phyloP scores from a whole-genome alignment of 2,329 filamentous ascomycete species.

The Aspergillus pseudotamarii region DNA sequence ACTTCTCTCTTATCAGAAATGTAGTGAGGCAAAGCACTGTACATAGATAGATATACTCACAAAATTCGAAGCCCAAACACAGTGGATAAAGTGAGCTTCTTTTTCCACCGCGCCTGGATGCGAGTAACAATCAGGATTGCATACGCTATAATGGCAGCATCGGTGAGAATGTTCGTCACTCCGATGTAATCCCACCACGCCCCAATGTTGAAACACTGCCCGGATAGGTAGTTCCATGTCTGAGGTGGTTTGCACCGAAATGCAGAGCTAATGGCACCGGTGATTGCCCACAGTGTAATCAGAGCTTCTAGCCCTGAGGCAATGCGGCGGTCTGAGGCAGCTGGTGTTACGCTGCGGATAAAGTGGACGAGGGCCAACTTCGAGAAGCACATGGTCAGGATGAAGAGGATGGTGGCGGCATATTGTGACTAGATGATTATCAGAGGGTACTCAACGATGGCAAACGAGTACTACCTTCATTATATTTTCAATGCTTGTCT shows the following conservation, averaged over 20 bases:
- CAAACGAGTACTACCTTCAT: conserved; percentile 21
- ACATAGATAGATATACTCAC: background rate
- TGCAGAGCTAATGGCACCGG: conserved; percentile 15
- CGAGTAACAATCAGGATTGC: background rate
- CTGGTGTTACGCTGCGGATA: conserved; percentile 27
- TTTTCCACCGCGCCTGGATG: background rate
- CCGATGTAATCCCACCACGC: conserved; percentile 31
- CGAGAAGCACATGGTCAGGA: conserved; percentile 24
- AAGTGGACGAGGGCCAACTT: conserved; percentile 30
- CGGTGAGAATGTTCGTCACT: conserved; percentile 28
- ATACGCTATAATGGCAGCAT: conserved; percentile 22
- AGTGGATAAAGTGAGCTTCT: background rate
- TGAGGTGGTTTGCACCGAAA: conserved; percentile 24
- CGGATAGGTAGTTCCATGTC: conserved; percentile 23
- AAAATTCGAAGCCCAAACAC: background rate
- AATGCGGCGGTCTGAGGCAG: conserved; percentile 20
- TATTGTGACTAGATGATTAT: conserved; percentile 23
- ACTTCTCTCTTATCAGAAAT: background rate
- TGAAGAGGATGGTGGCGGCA: conserved; percentile 25
- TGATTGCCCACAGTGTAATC: conserved; percentile 20
- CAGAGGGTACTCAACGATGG: background rate
- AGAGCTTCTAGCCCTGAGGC: conserved; percentile 17
- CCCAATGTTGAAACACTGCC: conserved; percentile 24
- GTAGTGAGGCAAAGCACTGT: background rate
- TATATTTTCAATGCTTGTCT: conserved; percentile 11